Evolutionary conservation across 306 rosid species (phyloP), one percentile per base, ranked within the genome.

Genomic region (Nissolia schottii): DNA sequence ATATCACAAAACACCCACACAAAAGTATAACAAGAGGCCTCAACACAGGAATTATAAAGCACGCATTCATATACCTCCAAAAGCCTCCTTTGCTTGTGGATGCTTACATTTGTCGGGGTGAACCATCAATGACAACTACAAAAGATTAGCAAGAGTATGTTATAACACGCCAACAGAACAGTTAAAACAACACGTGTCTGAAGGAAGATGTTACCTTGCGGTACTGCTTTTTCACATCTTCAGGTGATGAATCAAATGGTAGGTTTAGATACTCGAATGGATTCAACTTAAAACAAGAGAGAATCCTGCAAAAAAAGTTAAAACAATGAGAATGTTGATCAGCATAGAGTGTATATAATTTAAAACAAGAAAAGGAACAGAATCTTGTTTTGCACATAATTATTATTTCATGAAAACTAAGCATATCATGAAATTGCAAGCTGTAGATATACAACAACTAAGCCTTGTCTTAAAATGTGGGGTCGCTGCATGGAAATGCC

Each of bases 21-120:
- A 80, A 64, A 43, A 43, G 4, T 6, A 43, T 4, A 43, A 13
- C 18, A 43, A 45, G 18, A 45, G 19, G 51, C 51, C 14, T 45
- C 0, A 6, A 45, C 12, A 15, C 43, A 22, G 23, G 15, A 45
- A 71, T 19, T 19, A 25, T 58, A 35, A 70, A 71, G 38, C 76
- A 70, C 45, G 75, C 5, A 79, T 54, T 54, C 67, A 67, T 22
- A 31, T 81, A 94, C 97, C 99, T 91, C 76, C 92, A 87, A 91
- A 94, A 76, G 99, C 99, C 80, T 94, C 99, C 87, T 94, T 94
- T 65, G 97, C 89, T 65, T 91, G 93, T 71, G 93, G 97, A 84
- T 94, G 96, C 92, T 89, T 94, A 86, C 99, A 94, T 81, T 94
- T 94, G 80, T 94, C 97, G 77, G 99, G 99, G 58, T 91, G 99